These are phyloP conservation scores for Zasmidium cellare DNA, from an alignment of 2,329 filamentous ascomycete species.

Conservation along the genomic window DNA sequence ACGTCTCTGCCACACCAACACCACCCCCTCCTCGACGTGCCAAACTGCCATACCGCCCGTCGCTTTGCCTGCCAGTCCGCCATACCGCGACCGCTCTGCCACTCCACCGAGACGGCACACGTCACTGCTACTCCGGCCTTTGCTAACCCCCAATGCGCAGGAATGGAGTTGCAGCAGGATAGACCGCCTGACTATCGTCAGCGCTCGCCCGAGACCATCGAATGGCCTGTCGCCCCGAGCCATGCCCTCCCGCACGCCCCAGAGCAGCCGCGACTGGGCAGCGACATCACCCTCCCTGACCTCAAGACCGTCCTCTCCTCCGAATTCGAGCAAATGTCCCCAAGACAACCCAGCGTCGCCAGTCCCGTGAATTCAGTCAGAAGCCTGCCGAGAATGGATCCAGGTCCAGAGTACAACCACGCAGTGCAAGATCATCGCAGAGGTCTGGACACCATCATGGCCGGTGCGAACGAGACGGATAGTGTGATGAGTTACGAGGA, in stretches of 20 bases:
- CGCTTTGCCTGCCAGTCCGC: not conserved
- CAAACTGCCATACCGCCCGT: not conserved
- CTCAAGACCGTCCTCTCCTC: constrained; percentile 46
- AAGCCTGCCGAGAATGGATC: constrained; percentile 38
- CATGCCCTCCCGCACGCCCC: constrained; percentile 13
- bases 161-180: constrained; percentile 35
- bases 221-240: constrained; percentile 21
- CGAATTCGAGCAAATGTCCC: constrained; percentile 35
- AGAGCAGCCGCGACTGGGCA: constrained; percentile 21
- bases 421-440: constrained; percentile 26
- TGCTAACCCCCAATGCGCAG: not conserved
- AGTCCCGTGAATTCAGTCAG: constrained; percentile 19
- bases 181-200: constrained; percentile 44
- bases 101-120: no score
- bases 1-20: not conserved
- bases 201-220: constrained; percentile 31
- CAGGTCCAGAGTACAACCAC: constrained; percentile 33
- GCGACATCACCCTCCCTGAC: constrained; percentile 43
- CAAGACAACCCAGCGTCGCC: constrained; percentile 24
- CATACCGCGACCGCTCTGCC: not conserved
- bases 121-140: not conserved
- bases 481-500: constrained; percentile 46
- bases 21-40: not conserved
- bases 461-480: constrained; percentile 46
- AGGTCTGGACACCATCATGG: constrained; percentile 37